A percentile compares a stretch with the other conserved stretches of the same genome.
Evolutionary conservation across 169 alveolate species (phyloP).

Genomic region (Plasmodium billcollinsi): DNA sequence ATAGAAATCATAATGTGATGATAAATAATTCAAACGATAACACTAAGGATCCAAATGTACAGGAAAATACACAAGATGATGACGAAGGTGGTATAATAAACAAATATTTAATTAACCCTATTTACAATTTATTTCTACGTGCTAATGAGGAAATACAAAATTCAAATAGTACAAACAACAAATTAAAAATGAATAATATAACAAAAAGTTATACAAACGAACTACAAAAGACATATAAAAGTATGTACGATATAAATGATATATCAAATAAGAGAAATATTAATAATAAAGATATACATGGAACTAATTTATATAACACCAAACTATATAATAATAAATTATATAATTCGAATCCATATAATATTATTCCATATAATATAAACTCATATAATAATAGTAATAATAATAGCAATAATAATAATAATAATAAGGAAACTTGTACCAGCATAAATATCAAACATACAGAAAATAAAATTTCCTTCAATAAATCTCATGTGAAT

Average conservation of each 20-base stretch:
- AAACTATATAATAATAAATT: constrained; percentile 5
- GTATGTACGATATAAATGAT: constrained; percentile 62
- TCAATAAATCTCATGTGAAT: no score
- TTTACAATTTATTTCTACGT: constrained; percentile 44
- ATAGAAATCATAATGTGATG: background rate
- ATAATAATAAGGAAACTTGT: background rate
- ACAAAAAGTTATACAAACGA: constrained; percentile 27
- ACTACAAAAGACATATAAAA: constrained; percentile 51
- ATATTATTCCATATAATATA: background rate
- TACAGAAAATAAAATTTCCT: no score
- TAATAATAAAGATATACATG: background rate
- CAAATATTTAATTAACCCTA: constrained; percentile 45
- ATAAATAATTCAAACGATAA: background rate
- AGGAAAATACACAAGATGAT: background rate
- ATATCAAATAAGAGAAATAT: background rate
- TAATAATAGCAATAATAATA: background rate
- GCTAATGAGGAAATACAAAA: constrained; percentile 24
- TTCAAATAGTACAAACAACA: background rate
- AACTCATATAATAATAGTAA: background rate
- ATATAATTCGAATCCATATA: background rate
- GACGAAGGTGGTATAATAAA: constrained; percentile 33
- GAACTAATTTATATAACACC: background rate
- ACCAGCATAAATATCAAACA: no score
- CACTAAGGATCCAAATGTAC: background rate
- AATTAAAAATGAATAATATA: background rate